Percentiles rank a stretch among this genome's conserved stretches.
These are phyloP conservation scores for Neltuma alba DNA, from an alignment of 306 rosid species.

Conservation along the genomic window DNA sequence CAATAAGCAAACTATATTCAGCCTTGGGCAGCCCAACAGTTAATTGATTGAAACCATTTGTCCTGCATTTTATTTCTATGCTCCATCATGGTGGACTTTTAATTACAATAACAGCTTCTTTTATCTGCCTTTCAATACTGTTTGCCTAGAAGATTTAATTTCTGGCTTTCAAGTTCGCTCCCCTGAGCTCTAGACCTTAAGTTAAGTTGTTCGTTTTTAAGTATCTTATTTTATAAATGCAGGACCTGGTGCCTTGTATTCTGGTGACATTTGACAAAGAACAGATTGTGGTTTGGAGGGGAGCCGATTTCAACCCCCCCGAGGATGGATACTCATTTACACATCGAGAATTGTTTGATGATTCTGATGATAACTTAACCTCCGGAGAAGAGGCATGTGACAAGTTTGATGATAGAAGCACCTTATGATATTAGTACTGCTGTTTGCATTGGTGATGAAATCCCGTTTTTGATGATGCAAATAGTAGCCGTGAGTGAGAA, in stretches of 20 bases:
- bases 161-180: constrained; percentile 12
- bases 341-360: constrained; percentile 55
- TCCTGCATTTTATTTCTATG: not conserved
- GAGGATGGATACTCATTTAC: constrained; percentile 50
- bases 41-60: not conserved
- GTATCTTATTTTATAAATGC: constrained; percentile 37
- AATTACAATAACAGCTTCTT: not conserved
- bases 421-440: constrained; percentile 20
- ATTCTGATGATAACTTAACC: constrained; percentile 33
- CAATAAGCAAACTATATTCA: not conserved
- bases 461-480: constrained; percentile 26
- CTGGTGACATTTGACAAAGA: constrained; percentile 88
- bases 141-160: not conserved
- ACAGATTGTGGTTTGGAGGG: constrained; percentile 90
- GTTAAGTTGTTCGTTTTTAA: constrained; percentile 24
- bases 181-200: not conserved
- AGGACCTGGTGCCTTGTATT: constrained; percentile 91
- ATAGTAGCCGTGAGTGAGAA: constrained; percentile 16
- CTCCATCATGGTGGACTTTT: not conserved
- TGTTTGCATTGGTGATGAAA: constrained; percentile 25
- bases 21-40: not conserved
- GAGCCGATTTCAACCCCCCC: constrained; percentile 56
- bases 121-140: constrained; percentile 20
- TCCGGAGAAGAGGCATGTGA: constrained; percentile 18
- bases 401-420: constrained; percentile 26